Evolutionary conservation across 352 stramenopile species (phyloP).

Genomic region (Pythium guiyangense): DNA sequence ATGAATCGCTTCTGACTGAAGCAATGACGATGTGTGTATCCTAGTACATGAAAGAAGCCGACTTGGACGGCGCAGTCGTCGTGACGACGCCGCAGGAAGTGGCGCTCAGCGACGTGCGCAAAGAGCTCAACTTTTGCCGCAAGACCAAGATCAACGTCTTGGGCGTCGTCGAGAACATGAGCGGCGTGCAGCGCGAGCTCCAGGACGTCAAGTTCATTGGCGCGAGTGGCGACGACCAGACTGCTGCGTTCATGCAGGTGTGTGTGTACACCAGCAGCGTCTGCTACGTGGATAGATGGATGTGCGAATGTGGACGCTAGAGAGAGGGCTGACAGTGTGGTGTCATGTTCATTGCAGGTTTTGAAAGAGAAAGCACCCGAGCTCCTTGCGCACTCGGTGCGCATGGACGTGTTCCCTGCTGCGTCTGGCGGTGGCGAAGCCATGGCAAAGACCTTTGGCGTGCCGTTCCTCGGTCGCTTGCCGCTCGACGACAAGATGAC

Average conservation of each 20-base stretch:
- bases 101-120: slow-evolving; percentile 98
- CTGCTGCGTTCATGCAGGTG: slow-evolving; percentile 56
- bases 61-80: slow-evolving; percentile 95
- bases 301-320: too few relatives aligned
- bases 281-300: background rate
- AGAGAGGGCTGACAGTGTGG: background rate
- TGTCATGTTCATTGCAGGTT: slow-evolving; percentile 24
- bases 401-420: slow-evolving; percentile 90
- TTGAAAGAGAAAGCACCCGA: slow-evolving; percentile 86
- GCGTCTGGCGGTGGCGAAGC: slow-evolving; percentile 82
- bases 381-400: slow-evolving; percentile 45
- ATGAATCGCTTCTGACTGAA: too few relatives aligned
- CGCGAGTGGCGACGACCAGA: slow-evolving; percentile 50
- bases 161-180: too few relatives aligned
- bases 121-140: too few relatives aligned
- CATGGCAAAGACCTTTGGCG: slow-evolving; percentile 95
- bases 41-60: slow-evolving; percentile 97
- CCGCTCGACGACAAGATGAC: slow-evolving; percentile 97
- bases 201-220: slow-evolving; percentile 68
- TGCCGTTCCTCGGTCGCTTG: slow-evolving; percentile 96
- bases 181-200: too few relatives aligned
- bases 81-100: slow-evolving; percentile 99
- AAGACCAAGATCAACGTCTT: too few relatives aligned
- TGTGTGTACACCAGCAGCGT: too few relatives aligned
- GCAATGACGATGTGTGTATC: too few relatives aligned